Base-by-base conservation (phyloP, 768 basidiomycete genomes). In the Terana coerulea region DNA sequence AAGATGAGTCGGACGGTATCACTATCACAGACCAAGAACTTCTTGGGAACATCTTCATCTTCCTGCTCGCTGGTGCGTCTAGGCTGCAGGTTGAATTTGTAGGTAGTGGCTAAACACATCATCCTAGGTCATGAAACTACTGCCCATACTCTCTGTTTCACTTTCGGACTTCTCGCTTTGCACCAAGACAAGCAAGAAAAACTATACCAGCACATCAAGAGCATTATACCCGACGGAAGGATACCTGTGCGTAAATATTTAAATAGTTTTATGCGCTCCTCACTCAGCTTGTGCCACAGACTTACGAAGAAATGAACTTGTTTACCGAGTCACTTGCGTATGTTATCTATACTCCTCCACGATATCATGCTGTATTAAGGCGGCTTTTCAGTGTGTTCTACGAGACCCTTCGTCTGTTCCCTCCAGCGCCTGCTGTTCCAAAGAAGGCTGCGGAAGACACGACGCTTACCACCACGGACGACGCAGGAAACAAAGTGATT, bases 11-110 rank as follows among this genome's bases (percentile, higher is more conserved):
- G 0, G 59, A 67, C 22, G 61, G 55, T 1, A 47, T 61, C n/a
- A 68, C 65, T 52, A 57, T 79, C 36, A 69, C 67, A 8, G 75
- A 79, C 36, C 61, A 58, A 17, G 79, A 80, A 56, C 60, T 81
- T 4, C 68, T 66, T 7, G 68, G 69, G 10, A 72, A 74, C 50
- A 60, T 70, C n/a, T 74, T 70, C 61, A 67, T 75, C n/a, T 69
- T 73, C 53, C 59, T 84, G 28, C 59, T 86, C n/a, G 84, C 83
- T 19, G 63, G 83, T 59, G 42, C 22, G 54, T 47, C 8, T 19
- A 14, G 17, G 24, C 30, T 21, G 15, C 15, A 28, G 11, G 43
- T 24, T 9, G 37, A n/a, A 17, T 33, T 21, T 25, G 8, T 15
- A 9, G 14, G 19, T 30, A 35, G 29, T n/a, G 3, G 22, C 22